These are phyloP conservation scores for Aureobasidium subglaciale DNA, from an alignment of 2,329 filamentous ascomycete genomes.

Conservation along the genomic window DNA sequence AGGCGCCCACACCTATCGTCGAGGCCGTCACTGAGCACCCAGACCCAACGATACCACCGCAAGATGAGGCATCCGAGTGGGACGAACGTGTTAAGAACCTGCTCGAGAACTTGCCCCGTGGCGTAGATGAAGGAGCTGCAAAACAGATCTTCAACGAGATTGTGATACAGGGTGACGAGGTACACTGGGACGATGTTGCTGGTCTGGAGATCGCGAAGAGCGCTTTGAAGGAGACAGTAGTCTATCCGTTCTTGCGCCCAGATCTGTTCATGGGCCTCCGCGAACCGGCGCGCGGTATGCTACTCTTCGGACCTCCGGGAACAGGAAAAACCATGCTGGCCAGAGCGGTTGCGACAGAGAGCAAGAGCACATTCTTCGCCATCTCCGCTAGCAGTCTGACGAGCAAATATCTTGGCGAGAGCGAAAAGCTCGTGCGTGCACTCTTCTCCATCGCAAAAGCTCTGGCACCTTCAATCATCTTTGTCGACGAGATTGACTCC, in stretches of 20 bases:
- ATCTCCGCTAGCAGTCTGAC: constrained; percentile 92
- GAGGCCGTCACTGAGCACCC: background rate
- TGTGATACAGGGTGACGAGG: constrained; percentile 86
- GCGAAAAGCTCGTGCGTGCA: constrained; percentile 89
- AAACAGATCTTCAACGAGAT: constrained; percentile 95
- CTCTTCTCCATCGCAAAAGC: constrained; percentile 84
- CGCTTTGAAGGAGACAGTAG: constrained; percentile 88
- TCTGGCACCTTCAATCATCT: constrained; percentile 91
- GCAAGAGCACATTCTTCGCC: constrained; percentile 90
- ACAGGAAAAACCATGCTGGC: constrained; percentile 98
- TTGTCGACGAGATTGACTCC: constrained; percentile 97
- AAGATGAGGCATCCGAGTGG: constrained; percentile 44
- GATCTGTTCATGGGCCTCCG: constrained; percentile 93
- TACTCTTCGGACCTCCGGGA: constrained; percentile 93
- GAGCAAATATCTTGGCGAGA: constrained; percentile 92
- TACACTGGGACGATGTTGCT: constrained; percentile 90
- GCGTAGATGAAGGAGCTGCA: constrained; percentile 74
- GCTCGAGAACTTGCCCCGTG: constrained; percentile 70
- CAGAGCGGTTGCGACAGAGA: constrained; percentile 88
- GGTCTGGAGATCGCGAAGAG: constrained; percentile 85
- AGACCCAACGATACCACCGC: background rate
- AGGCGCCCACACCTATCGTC: background rate
- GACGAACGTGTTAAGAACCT: constrained; percentile 57
- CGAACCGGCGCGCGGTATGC: constrained; percentile 89
- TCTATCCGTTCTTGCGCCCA: constrained; percentile 91